Base-by-base conservation (phyloP, 2,329 filamentous ascomycete species). In the Epichloe coenophiala region DNA sequence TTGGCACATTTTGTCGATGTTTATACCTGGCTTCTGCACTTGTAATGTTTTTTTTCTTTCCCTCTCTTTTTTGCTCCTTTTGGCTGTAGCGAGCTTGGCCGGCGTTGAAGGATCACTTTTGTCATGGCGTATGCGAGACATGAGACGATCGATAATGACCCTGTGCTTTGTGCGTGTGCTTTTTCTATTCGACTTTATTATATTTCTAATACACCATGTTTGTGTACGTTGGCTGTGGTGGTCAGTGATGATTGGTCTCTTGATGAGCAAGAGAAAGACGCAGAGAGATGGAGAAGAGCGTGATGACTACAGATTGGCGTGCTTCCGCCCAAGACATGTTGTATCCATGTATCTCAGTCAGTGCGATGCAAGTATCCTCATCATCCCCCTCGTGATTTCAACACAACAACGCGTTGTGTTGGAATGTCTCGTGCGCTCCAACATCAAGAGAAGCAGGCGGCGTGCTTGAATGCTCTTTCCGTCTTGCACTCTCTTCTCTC, bases 1-100 rank as follows among this genome's bases (percentile, higher is more conserved):
- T 50, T 41, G 21, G 19, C 39, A 44, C n/a, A 8, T 44, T 36
- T 56, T 55, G 7, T 31, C 33, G 2, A 17, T 41, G 52, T 58
- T 53, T 52, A 49, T 53, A 53, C 57, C 50, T 54, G 38, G 38
- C n/a, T 8, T 17, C 55, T 48, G 55, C 53, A 48, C 57, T 52
- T 54, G 49, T 52, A 55, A 53, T 33, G 2, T 5, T n/a, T 45
- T 19, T 46, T 46, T 19, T 51, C 19, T 38, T 47, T 15, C 45
- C 45, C 38, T 37, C 40, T 49, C 27, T 45, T 43, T 43, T 48
- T 55, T 45, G 54, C 53, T 49, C 57, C 51, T 55, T 51, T 49
- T 49, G 45, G 47, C 48, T 19, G 48, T 33, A 51, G 50, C 50
- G 47, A 45, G 49, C 43, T 46, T 21, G 23, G 21, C 38, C 31